A percentile compares a stretch with the other conserved stretches of the same genome.
Conservation (phyloP, 208 protist genomes). For the Naegleria gruberi region DNA sequence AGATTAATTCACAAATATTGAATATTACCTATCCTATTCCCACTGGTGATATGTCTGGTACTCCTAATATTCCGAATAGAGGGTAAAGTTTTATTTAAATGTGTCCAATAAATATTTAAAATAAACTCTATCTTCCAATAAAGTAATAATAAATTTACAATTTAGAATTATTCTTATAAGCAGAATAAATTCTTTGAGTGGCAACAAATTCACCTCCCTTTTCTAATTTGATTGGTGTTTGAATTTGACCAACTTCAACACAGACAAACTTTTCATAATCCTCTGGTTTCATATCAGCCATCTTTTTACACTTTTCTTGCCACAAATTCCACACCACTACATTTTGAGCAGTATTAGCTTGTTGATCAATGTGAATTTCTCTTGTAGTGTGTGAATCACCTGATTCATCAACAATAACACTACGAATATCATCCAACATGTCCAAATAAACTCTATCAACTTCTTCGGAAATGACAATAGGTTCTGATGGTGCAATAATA, state of each 20-base stretch:
- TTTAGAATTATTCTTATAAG: neutral
- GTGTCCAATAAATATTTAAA: too few relatives aligned
- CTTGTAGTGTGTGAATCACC: neutral
- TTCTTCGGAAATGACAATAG: neutral
- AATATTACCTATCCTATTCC: too few relatives aligned
- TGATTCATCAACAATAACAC: neutral
- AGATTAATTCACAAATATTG: too few relatives aligned
- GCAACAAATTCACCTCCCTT: neutral
- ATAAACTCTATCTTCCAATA: too few relatives aligned
- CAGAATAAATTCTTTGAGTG: neutral
- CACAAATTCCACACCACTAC: constrained; percentile 13
- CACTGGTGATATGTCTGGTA: too few relatives aligned
- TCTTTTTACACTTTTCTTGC: neutral
- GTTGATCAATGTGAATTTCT: neutral
- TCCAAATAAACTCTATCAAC: neutral
- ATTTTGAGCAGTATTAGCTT: neutral
- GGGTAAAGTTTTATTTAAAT: too few relatives aligned
- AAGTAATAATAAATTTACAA: neutral
- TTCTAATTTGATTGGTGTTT: neutral
- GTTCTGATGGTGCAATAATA: neutral
- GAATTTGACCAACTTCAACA: neutral
- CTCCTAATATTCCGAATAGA: too few relatives aligned
- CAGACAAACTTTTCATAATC: neutral
- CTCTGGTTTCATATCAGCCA: neutral
- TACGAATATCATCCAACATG: neutral